These are phyloP conservation scores for Candida sanyaensis DNA, from an alignment of 1,139 yeast species.

Conservation along the genomic window DNA sequence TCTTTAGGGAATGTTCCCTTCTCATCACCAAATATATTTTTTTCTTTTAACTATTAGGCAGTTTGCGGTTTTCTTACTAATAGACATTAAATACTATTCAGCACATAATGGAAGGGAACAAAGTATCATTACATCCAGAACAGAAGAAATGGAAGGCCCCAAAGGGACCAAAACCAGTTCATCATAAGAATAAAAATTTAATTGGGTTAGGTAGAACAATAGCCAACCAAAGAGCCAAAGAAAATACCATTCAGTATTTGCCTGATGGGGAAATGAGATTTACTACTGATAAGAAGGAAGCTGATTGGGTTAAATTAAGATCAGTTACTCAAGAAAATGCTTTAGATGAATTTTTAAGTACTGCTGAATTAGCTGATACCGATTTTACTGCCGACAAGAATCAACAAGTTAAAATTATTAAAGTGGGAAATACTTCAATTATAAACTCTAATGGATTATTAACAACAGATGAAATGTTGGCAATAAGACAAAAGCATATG, in stretches of 20 bases:
- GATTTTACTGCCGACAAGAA: constrained; percentile 93
- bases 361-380: constrained; percentile 94
- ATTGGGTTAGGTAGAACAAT: constrained; percentile 87
- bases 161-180: constrained; percentile 89
- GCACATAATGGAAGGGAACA: constrained; percentile 29
- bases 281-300: constrained; percentile 81
- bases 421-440: constrained; percentile 62
- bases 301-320: constrained; percentile 84
- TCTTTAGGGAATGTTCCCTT: neutral
- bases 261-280: constrained; percentile 89
- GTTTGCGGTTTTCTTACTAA: no score
- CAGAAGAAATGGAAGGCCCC: constrained; percentile 63
- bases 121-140: constrained; percentile 49
- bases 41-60: neutral
- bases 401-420: constrained; percentile 81
- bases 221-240: constrained; percentile 70
- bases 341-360: constrained; percentile 88
- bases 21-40: constrained; percentile 4
- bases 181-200: constrained; percentile 76
- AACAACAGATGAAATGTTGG: constrained; percentile 66
- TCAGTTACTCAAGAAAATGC: constrained; percentile 96
- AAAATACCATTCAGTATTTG: constrained; percentile 66
- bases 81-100: neutral
- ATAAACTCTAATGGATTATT: constrained; percentile 52
- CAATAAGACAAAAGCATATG: constrained; percentile 65